phyloP scores from a whole-genome alignment of 805 yeast genomes.

The Huiozyma sinensis region DNA sequence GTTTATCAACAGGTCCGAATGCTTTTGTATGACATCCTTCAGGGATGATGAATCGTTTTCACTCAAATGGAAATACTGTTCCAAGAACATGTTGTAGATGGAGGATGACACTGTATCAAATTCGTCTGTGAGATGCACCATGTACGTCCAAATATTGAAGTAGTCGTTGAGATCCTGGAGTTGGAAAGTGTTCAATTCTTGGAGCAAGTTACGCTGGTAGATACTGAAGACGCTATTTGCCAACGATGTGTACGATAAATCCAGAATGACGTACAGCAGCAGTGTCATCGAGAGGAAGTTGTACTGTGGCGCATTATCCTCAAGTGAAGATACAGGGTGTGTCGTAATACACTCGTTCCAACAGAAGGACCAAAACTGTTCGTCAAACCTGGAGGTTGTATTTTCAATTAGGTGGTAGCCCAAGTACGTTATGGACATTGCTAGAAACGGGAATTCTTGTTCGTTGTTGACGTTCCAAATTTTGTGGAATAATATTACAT shows the following conservation, averaged over 20 bases:
- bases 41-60: neutral
- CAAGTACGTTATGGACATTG: neutral
- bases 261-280: neutral
- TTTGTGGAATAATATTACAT: neutral
- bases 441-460: neutral
- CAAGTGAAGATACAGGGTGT: too few species aligned
- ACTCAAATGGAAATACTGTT: neutral
- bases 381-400: neutral
- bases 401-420: neutral
- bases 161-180: neutral
- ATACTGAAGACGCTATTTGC: conserved; percentile 1
- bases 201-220: conserved; percentile 3
- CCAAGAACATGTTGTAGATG: conserved; percentile 2
- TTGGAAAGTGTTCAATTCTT: neutral
- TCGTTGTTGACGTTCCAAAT: neutral
- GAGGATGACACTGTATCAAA: conserved; percentile 3
- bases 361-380: neutral
- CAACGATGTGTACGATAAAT: neutral
- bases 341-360: neutral
- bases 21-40: neutral
- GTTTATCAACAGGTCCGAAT: neutral
- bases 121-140: conserved; percentile 1
- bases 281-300: neutral
- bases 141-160: conserved; percentile 4
- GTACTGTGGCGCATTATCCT: too few species aligned